Conservation (phyloP, 768 basidiomycete genomes). For the Boletus insuetus region DNA sequence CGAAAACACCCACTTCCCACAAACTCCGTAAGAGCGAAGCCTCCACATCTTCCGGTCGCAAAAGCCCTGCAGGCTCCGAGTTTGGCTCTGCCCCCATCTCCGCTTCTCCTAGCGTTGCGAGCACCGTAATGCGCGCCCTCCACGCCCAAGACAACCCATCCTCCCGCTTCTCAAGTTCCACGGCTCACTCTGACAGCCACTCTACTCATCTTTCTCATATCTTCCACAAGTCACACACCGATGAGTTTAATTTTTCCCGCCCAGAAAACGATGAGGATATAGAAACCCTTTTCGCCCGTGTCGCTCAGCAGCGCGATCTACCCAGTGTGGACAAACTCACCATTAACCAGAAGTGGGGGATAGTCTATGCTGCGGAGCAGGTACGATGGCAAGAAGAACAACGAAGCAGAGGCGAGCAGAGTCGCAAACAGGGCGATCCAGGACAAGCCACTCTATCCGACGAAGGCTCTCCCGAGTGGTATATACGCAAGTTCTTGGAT, state of each 20-base stretch:
- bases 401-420: constrained; percentile 59
- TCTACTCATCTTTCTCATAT: constrained; percentile 46
- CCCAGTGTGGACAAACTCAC: constrained; percentile 55
- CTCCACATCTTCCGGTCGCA: constrained; percentile 46
- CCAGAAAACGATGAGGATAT: constrained; percentile 78
- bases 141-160: constrained; percentile 52
- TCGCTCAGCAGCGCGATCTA: constrained; percentile 68
- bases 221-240: constrained; percentile 50
- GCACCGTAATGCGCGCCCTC: constrained; percentile 50
- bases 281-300: constrained; percentile 74
- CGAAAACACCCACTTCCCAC: constrained; percentile 35
- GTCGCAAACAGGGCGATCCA: constrained; percentile 55
- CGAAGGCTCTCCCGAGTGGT: constrained; percentile 87
- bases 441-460: constrained; percentile 52
- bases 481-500: constrained; percentile 87
- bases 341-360: constrained; percentile 88
- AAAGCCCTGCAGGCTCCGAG: constrained; percentile 52
- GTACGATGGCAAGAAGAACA: constrained; percentile 76
- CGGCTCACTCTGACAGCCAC: constrained; percentile 45
- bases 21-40: constrained; percentile 52
- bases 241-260: constrained; percentile 71
- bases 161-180: constrained; percentile 55
- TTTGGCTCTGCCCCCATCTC: constrained; percentile 46
- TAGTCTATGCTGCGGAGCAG: constrained; percentile 82
- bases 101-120: constrained; percentile 25